A percentile compares a stretch with the other conserved stretches of the same genome.
Conservation (phyloP, 2,329 filamentous ascomycete genomes). For the Claviceps africana region DNA sequence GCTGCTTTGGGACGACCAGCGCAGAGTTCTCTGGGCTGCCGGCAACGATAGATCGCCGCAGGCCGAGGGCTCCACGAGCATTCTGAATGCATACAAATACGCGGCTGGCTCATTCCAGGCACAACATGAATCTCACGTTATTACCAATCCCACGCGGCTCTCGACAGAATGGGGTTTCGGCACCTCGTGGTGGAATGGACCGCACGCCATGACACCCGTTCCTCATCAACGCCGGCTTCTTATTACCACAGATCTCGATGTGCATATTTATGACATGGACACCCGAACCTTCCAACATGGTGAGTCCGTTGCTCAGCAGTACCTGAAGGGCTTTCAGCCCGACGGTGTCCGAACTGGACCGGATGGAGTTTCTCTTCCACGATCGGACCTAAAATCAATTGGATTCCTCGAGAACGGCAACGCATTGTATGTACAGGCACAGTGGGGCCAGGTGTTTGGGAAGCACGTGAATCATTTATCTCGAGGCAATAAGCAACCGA, state of each 20-base stretch:
- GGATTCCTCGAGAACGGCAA: not conserved
- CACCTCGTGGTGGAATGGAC: slow-evolving; percentile 2
- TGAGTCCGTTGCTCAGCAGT: not conserved
- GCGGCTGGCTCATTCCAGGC: not conserved
- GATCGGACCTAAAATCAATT: slow-evolving; percentile 1
- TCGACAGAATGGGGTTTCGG: slow-evolving; percentile 1
- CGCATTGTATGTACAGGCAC: not conserved
- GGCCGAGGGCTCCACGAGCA: not conserved
- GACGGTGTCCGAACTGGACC: not conserved
- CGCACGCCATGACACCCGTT: not conserved
- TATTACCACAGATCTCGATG: slow-evolving; percentile 1
- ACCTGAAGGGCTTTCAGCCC: not conserved
- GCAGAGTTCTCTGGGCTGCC: not conserved
- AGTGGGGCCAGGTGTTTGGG: not conserved
- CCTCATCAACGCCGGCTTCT: not conserved
- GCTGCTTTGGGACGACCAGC: not conserved
- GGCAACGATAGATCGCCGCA: not conserved
- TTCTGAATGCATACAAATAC: slow-evolving; percentile 1
- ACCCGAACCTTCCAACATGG: not conserved
- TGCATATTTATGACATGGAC: not conserved
- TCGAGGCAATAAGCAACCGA: not conserved
- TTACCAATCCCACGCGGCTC: not conserved
- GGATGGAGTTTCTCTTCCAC: not conserved
- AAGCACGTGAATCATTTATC: not conserved
- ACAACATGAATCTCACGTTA: not conserved